Evolutionary conservation across 2,329 filamentous ascomycete species (phyloP), one percentile per base, ranked within the genome.

Genomic region (Aspergillus sp.): DNA sequence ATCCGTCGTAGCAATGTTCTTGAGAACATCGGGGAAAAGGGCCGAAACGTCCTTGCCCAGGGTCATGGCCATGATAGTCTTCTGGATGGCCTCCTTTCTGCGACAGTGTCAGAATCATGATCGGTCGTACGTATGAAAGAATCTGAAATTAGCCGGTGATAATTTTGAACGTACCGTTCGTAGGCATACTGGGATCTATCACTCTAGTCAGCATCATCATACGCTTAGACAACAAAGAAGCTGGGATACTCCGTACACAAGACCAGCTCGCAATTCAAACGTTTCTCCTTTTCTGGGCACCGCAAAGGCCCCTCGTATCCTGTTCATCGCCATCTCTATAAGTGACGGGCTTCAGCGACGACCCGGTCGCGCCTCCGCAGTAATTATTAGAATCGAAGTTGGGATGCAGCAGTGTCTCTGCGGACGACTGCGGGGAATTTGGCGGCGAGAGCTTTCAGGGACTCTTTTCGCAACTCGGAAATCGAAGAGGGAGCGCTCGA

Each of bases 31-130:
- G 2, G 93, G 93, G 66, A 98, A 98, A 52, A 98, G 75, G 44
- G 90, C 88, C 42, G 93, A 98, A 47, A 98, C 93, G 72, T 98
- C 93, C 71, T 98, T 98, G 68, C 93, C 93, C 58, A 98, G 70
- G 1, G 93, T 98, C 93, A 98, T 98, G 65, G 93, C 90, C 90
- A 97, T 97, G 73, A 98, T 98, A 53, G 93, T 98, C 78, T 95
- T 97, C 67, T 98, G 93, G 58, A 98, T 98, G 26, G 93, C 88
- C 75, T 98, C 93, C 71, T 98, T 98, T 62, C 90, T 81, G 49
- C 37, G 43, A 33, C 27, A 47, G 35, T 46, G 68, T 68, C 59
- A 66, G 60, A 19, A 19, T 19, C 19, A 19, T 19, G 19, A 19
- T 48, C 19, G 19, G 19, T 19, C 19, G 19, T 19, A 19, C 19